Conservation (phyloP, 495 filamentous ascomycete species). For the Arthonia radiata region DNA sequence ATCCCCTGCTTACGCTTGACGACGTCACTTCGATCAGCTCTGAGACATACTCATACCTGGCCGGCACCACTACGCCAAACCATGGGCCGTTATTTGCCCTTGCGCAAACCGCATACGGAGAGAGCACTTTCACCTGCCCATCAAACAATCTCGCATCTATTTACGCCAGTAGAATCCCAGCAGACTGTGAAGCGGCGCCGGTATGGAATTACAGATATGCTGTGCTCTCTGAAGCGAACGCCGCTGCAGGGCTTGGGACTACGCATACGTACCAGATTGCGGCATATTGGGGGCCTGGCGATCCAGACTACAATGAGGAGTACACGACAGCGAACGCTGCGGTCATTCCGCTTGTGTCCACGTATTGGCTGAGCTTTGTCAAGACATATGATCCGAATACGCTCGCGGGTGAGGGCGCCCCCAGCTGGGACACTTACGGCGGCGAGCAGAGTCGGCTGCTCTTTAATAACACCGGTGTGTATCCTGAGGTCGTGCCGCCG, state of each 20-base stretch:
- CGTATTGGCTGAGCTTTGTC: constrained; percentile 13
- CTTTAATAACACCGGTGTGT: constrained; percentile 28
- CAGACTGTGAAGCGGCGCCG: background rate
- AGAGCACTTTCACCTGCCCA: constrained; percentile 6
- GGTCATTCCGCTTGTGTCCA: constrained; percentile 32
- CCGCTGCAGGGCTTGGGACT: constrained; percentile 4
- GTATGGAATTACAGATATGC: constrained; percentile 5
- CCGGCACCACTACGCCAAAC: background rate
- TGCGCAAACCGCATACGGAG: constrained; percentile 3
- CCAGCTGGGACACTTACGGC: too few species aligned
- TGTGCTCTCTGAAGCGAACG: constrained; percentile 4
- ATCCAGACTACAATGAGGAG: constrained; percentile 1
- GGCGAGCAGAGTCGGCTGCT: constrained; percentile 19
- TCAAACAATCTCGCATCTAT: background rate
- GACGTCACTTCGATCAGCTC: constrained; percentile 2
- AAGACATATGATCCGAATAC: constrained; percentile 9
- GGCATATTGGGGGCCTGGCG: constrained; percentile 4
- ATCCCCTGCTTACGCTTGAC: constrained; percentile 2
- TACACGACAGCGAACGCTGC: constrained; percentile 17
- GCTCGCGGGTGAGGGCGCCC: too few species aligned
- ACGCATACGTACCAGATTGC: constrained; percentile 5
- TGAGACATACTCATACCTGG: constrained; percentile 1
- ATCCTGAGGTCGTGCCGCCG: constrained; percentile 28
- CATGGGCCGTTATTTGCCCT: constrained; percentile 3
- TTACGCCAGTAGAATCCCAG: constrained; percentile 1